Evolutionary conservation across 371 early-diverging fungal genomes (phyloP), one percentile per base, ranked within the genome.

Genomic region (Capillidium rhysosporum): DNA sequence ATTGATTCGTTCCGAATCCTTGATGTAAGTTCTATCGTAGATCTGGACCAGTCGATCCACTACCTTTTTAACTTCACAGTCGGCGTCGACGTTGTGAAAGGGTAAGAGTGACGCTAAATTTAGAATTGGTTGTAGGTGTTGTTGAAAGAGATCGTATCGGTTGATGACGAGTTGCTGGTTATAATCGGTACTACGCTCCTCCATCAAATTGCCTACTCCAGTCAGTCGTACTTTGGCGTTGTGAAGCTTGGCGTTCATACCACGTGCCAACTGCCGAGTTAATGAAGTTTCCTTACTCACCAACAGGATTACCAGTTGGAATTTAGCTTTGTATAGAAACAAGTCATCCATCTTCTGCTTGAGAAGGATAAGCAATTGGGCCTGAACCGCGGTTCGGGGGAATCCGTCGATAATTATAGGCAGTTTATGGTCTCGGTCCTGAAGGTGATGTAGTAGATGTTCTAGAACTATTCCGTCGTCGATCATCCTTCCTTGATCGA

Each of bases 31-130:
- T 7, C 38, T 8, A 24, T 52, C 41, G 34, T 34, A 52, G 18
- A 52, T 26, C 12, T 39, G 4, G 7, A 52, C 16, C 9, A 52
- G 12, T 5, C 40, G 16, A 9, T 39, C 28, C 2, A 52, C 41
- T 5, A 92, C 75, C 89, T 92, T 91, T 54, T 87, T 86, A 1
- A 81, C 5, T n/a, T n/a, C 16, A 24, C 34, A 44, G 44, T 43
- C 44, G 25, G 54, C 54, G 20, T 54, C 41, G 26, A 54, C 20
- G 12, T 41, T 45, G 34, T 54, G 54, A 23, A 54, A 54, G 5
- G 54, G 54, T n/a, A 54, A 45, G 8, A 24, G 8, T 10, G 29
- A 16, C 12, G 41, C 14, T 9, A 52, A 28, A 23, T 41, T 25
- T 9, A 41, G 12, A 9, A 52, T 12, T 2, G 52, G 18, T 10